phyloP scores from a whole-genome alignment of 2,329 filamentous ascomycete species.

The Verticillium longisporum region DNA sequence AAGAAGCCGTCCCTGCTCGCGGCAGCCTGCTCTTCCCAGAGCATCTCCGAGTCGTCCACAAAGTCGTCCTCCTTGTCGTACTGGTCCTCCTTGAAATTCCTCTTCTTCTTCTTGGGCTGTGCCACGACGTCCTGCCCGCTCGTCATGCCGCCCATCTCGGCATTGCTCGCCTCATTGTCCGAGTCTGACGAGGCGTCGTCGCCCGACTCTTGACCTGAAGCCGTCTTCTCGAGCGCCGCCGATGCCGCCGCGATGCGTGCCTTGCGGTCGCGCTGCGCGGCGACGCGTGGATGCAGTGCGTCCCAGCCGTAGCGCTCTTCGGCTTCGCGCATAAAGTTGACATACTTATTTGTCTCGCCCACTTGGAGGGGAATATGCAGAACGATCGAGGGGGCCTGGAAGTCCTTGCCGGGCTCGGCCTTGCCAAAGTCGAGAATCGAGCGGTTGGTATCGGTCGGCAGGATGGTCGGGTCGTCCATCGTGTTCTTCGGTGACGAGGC shows the following conservation, averaged over 20 bases:
- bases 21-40: constrained; percentile 93
- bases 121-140: constrained; percentile 55
- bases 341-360: constrained; percentile 78
- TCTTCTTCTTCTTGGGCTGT: constrained; percentile 67
- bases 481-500: constrained; percentile 44
- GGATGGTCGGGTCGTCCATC: constrained; percentile 37
- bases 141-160: constrained; percentile 69
- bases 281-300: constrained; percentile 83
- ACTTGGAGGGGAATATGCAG: constrained; percentile 69
- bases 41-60: constrained; percentile 86
- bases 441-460: constrained; percentile 27
- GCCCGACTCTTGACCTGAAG: constrained; percentile 59
- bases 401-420: constrained; percentile 51
- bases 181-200: constrained; percentile 86
- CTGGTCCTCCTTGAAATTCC: constrained; percentile 73
- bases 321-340: constrained; percentile 92
- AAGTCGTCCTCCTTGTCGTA: constrained; percentile 81
- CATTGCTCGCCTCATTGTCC: constrained; percentile 71
- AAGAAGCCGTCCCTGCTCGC: constrained; percentile 96
- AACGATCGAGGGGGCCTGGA: constrained; percentile 67
- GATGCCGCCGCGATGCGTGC: constrained; percentile 82
- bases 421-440: constrained; percentile 58
- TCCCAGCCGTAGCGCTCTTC: constrained; percentile 94
- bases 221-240: constrained; percentile 73
- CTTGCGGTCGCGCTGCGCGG: constrained; percentile 80